Conservation (phyloP, 1,139 yeast genomes). For the Blastobotrys arbuscula region DNA sequence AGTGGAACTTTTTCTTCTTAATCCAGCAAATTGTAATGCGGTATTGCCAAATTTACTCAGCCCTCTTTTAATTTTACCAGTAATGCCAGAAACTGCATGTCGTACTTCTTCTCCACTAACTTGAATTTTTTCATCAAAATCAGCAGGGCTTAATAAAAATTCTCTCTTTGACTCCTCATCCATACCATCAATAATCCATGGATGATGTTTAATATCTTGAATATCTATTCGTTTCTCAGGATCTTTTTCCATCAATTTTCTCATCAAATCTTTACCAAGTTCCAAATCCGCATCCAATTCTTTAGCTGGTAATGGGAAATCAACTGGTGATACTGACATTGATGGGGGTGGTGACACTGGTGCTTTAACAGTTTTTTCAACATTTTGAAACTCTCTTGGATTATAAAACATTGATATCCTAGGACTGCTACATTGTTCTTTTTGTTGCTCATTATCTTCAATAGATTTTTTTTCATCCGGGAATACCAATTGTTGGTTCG, state of each 20-base stretch:
- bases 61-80: slow-evolving; percentile 57
- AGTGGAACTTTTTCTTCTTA: slow-evolving; percentile 26
- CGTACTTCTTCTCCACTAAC: slow-evolving; percentile 67
- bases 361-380: not conserved
- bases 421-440: not conserved
- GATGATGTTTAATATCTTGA: slow-evolving; percentile 69
- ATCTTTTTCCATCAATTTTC: slow-evolving; percentile 61
- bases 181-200: slow-evolving; percentile 64
- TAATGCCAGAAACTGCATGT: slow-evolving; percentile 76
- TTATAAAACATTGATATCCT: slow-evolving; percentile 7
- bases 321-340: no score
- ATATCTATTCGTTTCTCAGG: slow-evolving; percentile 66
- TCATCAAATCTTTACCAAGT: slow-evolving; percentile 59
- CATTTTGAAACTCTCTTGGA: not conserved
- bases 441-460: slow-evolving; percentile 5
- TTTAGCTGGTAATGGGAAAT: slow-evolving; percentile 8
- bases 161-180: slow-evolving; percentile 38
- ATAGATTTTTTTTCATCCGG: slow-evolving; percentile 41
- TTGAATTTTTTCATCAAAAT: slow-evolving; percentile 40
- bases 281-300: slow-evolving; percentile 28
- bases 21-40: slow-evolving; percentile 44
- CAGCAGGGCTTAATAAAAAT: slow-evolving; percentile 31
- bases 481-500: slow-evolving; percentile 52
- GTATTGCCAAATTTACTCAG: slow-evolving; percentile 41
- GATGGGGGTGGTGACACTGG: no score